Evolutionary conservation across 139 green algal species (phyloP).

Genomic region (Chlamydomonas urium): DNA sequence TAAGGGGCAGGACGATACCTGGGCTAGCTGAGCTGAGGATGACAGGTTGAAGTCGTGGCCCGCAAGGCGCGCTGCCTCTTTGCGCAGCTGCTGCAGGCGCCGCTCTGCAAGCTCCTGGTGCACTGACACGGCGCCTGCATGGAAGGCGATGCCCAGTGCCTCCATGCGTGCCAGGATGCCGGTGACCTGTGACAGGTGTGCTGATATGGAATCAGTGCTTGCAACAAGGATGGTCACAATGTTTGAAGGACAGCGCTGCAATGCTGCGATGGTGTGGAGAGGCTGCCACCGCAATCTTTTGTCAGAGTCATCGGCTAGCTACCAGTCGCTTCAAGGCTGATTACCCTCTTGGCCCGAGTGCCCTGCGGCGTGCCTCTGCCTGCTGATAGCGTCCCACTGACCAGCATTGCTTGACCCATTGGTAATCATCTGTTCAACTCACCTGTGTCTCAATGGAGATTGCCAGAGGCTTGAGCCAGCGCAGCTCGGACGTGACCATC

Average conservation of each 20-base stretch:
- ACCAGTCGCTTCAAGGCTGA: background rate
- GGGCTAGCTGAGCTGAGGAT: slow-evolving; percentile 43
- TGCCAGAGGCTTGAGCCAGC: background rate
- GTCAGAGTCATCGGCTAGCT: background rate
- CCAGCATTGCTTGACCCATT: background rate
- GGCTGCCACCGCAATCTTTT: too few relatives aligned
- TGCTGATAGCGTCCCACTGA: background rate
- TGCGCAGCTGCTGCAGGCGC: background rate
- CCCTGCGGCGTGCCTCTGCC: background rate
- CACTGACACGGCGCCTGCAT: background rate
- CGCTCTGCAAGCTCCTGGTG: too few relatives aligned
- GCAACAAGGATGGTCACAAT: background rate
- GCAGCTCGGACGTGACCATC: background rate
- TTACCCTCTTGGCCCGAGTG: background rate
- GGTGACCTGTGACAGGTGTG: slow-evolving; percentile 5
- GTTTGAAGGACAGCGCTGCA: too few relatives aligned
- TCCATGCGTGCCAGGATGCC: slow-evolving; percentile 32
- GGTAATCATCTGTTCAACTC: background rate
- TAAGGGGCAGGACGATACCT: slow-evolving; percentile 39
- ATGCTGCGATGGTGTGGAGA: too few relatives aligned
- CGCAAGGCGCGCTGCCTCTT: slow-evolving; percentile 8
- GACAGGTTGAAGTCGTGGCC: slow-evolving; percentile 51
- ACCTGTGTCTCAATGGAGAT: background rate
- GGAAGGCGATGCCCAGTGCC: slow-evolving; percentile 26
- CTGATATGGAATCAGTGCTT: background rate